Evolutionary conservation across 352 stramenopile genomes (phyloP), one percentile per base, ranked within the genome.

Genomic region (Phytophthora tentaculata): DNA sequence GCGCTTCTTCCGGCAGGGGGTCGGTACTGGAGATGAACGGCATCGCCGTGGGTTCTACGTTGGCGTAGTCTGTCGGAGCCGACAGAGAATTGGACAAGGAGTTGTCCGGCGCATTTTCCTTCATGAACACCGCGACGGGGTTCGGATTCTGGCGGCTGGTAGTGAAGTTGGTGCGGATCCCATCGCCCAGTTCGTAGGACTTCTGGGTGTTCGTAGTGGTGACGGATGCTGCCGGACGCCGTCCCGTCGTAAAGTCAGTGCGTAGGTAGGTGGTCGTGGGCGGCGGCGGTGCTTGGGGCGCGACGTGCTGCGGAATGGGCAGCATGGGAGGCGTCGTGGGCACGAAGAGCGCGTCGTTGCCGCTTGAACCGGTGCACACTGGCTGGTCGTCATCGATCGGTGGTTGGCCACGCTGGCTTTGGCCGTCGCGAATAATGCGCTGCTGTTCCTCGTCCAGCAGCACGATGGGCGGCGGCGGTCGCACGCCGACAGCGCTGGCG

Each of bases 361-460:
- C 47, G 13, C 39, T 47, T 9, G 71, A 80, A 17, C 49, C 58
- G 22, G 68, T 56, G 9, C 61, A 64, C 1, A 12, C 6, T 1
- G 19, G 48, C 7, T 59, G 53, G 23, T 17, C 12, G 1, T 55
- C 45, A 12, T 61, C 53, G 17, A 19, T 19, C 17, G 28, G 17
- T 28, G 54, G 19, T 23, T 55, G 32, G 8, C 14, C 45, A 48
- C 19, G 53, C 29, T 23, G 53, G 8, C 13, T 35, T 48, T 51
- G 35, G 23, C 44, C 49, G 48, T 64, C 64, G 44, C 68, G 74
- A n/a, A 91, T 63, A 58, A 63, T 56, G 22, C 71, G 80, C 72
- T 87, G 77, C 75, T 88, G 77, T 24, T 91, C 73, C 19, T 89
- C 79, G 29, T 91, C 79, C 20, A 89, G 70, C 13, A 89, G 55